phyloP scores from a whole-genome alignment of 495 filamentous ascomycete species.

The Tirmania nivea region DNA sequence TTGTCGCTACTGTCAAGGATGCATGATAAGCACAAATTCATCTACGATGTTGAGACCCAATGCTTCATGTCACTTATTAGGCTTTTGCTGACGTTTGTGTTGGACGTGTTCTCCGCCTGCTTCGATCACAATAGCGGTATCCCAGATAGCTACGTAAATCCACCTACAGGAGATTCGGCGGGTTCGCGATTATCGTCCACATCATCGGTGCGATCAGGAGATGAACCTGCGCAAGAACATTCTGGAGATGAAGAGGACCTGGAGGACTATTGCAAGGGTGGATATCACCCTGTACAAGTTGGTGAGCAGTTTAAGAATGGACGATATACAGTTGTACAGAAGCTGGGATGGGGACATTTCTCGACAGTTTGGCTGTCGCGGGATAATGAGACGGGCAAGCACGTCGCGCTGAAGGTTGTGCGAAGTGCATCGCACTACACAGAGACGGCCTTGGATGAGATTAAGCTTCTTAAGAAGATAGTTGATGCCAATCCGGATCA shows the following conservation, averaged over 20 bases:
- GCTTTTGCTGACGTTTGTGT: too few species aligned
- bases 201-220: neutral
- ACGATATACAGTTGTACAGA: constrained; percentile 87
- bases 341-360: constrained; percentile 97
- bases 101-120: too few species aligned
- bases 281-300: constrained; percentile 82
- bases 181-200: constrained; percentile 8
- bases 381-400: constrained; percentile 76
- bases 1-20: too few species aligned
- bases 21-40: too few species aligned
- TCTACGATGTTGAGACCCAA: too few species aligned
- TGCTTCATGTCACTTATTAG: too few species aligned
- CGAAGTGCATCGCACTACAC: constrained; percentile 95
- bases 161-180: neutral
- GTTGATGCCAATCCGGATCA: constrained; percentile 85
- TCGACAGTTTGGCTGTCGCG: constrained; percentile 93
- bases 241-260: constrained; percentile 92
- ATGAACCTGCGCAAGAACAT: neutral
- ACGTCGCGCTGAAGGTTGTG: constrained; percentile 94
- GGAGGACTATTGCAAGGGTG: constrained; percentile 97
- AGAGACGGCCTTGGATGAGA: constrained; percentile 96
- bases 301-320: constrained; percentile 96
- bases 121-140: too few species aligned
- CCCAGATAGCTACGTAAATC: neutral
- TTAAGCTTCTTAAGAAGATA: constrained; percentile 91